Conservation (phyloP, 1,284 basidiomycete genomes). For the Sutorius eximius region DNA sequence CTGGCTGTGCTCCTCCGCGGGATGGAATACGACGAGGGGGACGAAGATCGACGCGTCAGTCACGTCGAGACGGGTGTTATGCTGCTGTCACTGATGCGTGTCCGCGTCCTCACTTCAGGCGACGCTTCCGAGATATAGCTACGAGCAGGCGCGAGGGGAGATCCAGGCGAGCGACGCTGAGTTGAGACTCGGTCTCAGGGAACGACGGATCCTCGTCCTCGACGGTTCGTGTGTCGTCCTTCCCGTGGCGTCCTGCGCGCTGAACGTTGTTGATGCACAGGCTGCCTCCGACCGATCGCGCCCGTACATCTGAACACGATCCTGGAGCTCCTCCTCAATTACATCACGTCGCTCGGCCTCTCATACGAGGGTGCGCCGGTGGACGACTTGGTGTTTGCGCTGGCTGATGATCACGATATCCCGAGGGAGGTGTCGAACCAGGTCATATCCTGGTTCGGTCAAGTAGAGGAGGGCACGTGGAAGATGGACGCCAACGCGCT, state of each 20-base stretch:
- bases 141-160: slow-evolving; percentile 58
- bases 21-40: slow-evolving; percentile 66
- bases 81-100: slow-evolving; percentile 1
- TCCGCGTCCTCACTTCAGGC: slow-evolving; percentile 6
- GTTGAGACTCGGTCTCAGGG: slow-evolving; percentile 59
- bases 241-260: neutral
- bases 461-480: slow-evolving; percentile 57
- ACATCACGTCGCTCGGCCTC: slow-evolving; percentile 60
- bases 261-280: slow-evolving; percentile 36
- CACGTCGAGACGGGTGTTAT: neutral
- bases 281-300: slow-evolving; percentile 68
- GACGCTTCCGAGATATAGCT: slow-evolving; percentile 44
- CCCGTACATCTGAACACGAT: slow-evolving; percentile 64
- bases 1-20: slow-evolving; percentile 63
- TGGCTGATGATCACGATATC: slow-evolving; percentile 77
- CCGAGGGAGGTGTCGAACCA: slow-evolving; percentile 59
- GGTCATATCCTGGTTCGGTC: slow-evolving; percentile 80
- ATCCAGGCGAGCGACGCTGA: slow-evolving; percentile 82
- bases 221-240: slow-evolving; percentile 48
- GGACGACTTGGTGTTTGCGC: slow-evolving; percentile 51
- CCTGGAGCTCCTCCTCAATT: slow-evolving; percentile 71
- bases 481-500: slow-evolving; percentile 57
- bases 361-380: slow-evolving; percentile 50
- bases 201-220: slow-evolving; percentile 70
- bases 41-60: slow-evolving; percentile 43